Percentiles rank a stretch among this genome's conserved stretches.
Evolutionary conservation across 345 rosid species (phyloP).

Genomic region (Garcia nutans): DNA sequence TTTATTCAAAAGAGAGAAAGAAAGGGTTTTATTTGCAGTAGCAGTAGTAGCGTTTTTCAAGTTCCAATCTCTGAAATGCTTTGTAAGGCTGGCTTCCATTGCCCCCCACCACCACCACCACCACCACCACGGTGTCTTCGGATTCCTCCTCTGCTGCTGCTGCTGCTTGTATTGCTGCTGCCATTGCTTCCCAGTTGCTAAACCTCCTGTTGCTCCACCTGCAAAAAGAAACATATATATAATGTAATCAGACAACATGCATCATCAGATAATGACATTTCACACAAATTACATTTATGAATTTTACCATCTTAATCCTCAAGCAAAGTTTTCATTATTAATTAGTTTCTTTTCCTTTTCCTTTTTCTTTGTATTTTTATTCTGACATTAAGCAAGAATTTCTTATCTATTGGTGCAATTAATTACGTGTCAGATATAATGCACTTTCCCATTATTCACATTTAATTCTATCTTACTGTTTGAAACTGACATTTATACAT

Average conservation of each 20-base stretch:
- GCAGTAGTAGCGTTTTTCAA: conserved; percentile 20
- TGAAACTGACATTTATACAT: too few species aligned
- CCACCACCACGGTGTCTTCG: conserved; percentile 35
- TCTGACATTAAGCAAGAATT: background rate
- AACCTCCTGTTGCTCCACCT: conserved; percentile 34
- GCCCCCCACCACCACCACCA: conserved; percentile 32
- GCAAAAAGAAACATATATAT: background rate
- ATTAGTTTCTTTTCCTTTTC: background rate
- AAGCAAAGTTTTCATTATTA: background rate
- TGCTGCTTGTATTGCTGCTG: conserved; percentile 18
- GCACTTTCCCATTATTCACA: too few species aligned
- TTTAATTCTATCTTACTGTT: too few species aligned
- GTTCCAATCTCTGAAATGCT: conserved; percentile 74
- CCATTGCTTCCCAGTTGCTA: conserved; percentile 28
- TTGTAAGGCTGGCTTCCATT: conserved; percentile 86
- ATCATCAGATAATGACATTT: conserved; percentile 10
- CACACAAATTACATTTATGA: background rate
- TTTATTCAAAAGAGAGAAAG: too few species aligned
- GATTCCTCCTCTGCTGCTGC: conserved; percentile 19
- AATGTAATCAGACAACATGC: background rate
- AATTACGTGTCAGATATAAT: too few species aligned
- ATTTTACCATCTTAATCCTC: background rate
- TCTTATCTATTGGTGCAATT: too few species aligned
- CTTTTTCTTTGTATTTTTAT: background rate
- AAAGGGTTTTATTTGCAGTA: background rate